phyloP scores from a whole-genome alignment of 2,329 filamentous ascomycete genomes.

The Ceratocystis huliohia region DNA sequence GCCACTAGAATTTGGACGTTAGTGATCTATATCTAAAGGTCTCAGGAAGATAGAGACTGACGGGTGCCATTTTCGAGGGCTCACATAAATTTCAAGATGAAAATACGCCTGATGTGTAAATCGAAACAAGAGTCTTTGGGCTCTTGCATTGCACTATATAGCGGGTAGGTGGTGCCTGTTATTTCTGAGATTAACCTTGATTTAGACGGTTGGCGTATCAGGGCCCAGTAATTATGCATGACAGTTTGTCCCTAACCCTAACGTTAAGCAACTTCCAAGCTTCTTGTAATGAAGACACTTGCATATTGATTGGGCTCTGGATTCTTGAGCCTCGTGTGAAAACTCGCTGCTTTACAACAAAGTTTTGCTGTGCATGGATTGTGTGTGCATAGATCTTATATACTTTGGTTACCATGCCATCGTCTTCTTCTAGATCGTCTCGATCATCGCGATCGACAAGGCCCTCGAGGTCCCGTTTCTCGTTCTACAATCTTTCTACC shows the following conservation, averaged over 20 bases:
- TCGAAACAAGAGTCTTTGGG: background rate
- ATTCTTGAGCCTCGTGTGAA: no score
- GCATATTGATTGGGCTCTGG: no score
- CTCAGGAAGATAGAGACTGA: background rate
- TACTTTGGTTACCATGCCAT: background rate
- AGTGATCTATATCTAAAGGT: background rate
- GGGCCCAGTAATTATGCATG: background rate
- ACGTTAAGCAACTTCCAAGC: no score
- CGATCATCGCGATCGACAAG: conserved; percentile 6
- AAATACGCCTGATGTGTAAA: background rate
- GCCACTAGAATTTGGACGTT: conserved; percentile 31
- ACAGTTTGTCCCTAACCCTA: background rate
- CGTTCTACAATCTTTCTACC: conserved; percentile 18
- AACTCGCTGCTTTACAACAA: background rate
- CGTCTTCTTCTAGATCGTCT: conserved; percentile 14
- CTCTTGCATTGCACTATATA: background rate
- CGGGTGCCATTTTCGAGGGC: conserved; percentile 11
- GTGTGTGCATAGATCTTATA: no score
- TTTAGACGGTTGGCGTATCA: conserved; percentile 10
- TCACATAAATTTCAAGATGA: background rate
- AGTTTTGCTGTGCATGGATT: background rate
- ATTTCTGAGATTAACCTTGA: background rate
- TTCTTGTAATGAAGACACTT: no score
- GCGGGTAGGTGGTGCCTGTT: background rate
- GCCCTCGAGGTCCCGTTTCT: conserved; percentile 16